These are phyloP conservation scores for Letharia lupina DNA, from an alignment of 495 filamentous ascomycete genomes.

Conservation along the genomic window DNA sequence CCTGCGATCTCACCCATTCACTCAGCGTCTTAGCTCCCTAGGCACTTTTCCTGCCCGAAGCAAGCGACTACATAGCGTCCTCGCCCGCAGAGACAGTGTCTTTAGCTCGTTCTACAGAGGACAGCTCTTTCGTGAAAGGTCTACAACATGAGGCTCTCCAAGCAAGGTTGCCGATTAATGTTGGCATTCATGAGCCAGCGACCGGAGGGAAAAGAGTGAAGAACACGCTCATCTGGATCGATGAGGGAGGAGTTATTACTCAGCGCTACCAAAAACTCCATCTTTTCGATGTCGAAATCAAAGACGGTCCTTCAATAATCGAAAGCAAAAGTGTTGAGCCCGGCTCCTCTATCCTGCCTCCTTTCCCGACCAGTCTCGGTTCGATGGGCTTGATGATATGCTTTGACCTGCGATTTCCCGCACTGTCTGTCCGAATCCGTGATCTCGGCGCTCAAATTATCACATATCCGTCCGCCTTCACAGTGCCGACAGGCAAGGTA, in stretches of 20 bases:
- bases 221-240: slow-evolving; percentile 64
- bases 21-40: slow-evolving; percentile 30
- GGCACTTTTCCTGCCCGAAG: slow-evolving; percentile 89
- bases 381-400: slow-evolving; percentile 74
- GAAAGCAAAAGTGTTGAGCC: slow-evolving; percentile 61
- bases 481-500: slow-evolving; percentile 71
- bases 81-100: slow-evolving; percentile 56
- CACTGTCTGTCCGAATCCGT: slow-evolving; percentile 58
- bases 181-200: slow-evolving; percentile 78
- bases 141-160: slow-evolving; percentile 57
- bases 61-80: slow-evolving; percentile 74
- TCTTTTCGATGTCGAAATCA: slow-evolving; percentile 65
- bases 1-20: slow-evolving; percentile 1
- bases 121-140: slow-evolving; percentile 60
- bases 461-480: slow-evolving; percentile 87
- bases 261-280: slow-evolving; percentile 67
- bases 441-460: slow-evolving; percentile 65
- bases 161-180: slow-evolving; percentile 62
- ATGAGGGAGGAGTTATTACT: slow-evolving; percentile 51
- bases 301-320: slow-evolving; percentile 51
- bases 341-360: slow-evolving; percentile 50
- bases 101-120: slow-evolving; percentile 51
- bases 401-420: slow-evolving; percentile 85
- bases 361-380: slow-evolving; percentile 65
- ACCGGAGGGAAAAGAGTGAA: slow-evolving; percentile 47